Percentiles rank a stretch among this genome's conserved stretches.
These are phyloP conservation scores for Elsinoe ampelina DNA, from an alignment of 2,329 filamentous ascomycete species.

Conservation along the genomic window DNA sequence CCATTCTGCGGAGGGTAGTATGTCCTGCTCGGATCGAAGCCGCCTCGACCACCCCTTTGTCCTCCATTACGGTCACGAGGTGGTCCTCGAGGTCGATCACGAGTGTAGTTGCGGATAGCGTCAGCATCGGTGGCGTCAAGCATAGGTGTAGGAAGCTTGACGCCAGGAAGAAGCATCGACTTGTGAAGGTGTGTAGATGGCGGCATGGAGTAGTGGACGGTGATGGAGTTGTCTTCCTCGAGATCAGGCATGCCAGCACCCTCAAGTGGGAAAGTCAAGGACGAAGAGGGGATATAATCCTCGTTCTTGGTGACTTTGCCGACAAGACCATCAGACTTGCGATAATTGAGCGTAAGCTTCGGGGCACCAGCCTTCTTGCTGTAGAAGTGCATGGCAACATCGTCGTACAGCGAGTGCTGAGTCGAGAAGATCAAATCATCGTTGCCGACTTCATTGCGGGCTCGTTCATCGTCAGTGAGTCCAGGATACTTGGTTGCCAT, in stretches of 20 bases:
- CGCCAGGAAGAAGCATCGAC: constrained; percentile 83
- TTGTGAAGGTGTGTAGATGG: constrained; percentile 66
- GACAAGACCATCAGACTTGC: constrained; percentile 65
- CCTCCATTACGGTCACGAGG: constrained; percentile 22
- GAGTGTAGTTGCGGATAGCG: constrained; percentile 56
- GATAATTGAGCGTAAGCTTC: constrained; percentile 64
- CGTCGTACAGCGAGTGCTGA: constrained; percentile 73
- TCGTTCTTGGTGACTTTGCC: constrained; percentile 76
- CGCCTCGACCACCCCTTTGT: constrained; percentile 19
- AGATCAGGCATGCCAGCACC: constrained; percentile 63
- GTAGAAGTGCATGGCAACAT: constrained; percentile 78
- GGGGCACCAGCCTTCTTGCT: constrained; percentile 69
- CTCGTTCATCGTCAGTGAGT: constrained; percentile 64
- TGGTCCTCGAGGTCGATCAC: constrained; percentile 44
- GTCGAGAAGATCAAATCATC: constrained; percentile 82
- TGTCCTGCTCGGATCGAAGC: constrained; percentile 9
- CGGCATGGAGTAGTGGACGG: constrained; percentile 81
- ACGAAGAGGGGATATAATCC: constrained; percentile 73
- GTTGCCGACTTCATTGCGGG: constrained; percentile 68
- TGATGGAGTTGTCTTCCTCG: constrained; percentile 78
- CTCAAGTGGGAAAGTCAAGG: constrained; percentile 68
- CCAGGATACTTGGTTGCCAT: constrained; percentile 76
- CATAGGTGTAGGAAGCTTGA: constrained; percentile 60
- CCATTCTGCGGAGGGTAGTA: constrained; percentile 14
- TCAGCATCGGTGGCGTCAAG: constrained; percentile 71